Evolutionary conservation across 1,284 basidiomycete species (phyloP), one percentile per base, ranked within the genome.

Genomic region (Apiotrichum brassicae): DNA sequence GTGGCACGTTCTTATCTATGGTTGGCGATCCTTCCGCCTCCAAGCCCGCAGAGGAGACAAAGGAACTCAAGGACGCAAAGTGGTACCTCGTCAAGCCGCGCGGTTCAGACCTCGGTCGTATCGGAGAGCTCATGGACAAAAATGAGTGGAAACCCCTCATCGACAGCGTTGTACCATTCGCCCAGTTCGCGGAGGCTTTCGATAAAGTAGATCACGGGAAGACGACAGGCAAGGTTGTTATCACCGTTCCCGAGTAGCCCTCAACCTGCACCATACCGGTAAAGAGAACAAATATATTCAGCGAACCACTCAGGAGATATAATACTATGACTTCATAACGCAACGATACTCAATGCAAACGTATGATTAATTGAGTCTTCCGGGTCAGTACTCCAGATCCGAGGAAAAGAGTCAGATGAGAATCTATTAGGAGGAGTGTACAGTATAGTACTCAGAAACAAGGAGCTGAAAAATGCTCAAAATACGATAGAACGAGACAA

Each of bases 81-180:
- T 56, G 54, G 54, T 56, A 40, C 54, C 54, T 56, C 24, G 54
- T 56, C 39, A 14, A 34, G 44, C 54, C 54, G 23, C 40, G 49
- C 23, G 54, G 54, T 1, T 19, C 33, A 18, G 50, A 56, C 41
- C 49, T 56, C 6, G 32, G 30, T 8, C 23, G 19, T 18, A 56
- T 56, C 34, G 46, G 26, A 2, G n/a, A n/a, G 5, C 35, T 52
- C 26, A 34, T 56, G 23, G 46, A 46, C 11, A 13, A 13, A 18
- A 40, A 37, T 12, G 37, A 22, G 3, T 56, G 40, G 43, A 37
- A 38, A 18, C 54, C 54, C 5, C 24, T 51, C 12, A 34, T 56
- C 26, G 54, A 56, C 54, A 46, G 47, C 33, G 49, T 56, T n/a
- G 49, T 56, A 19, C 35, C 39, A 4, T 51, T 43, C 16, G 47